Evolutionary conservation across 139 green algal genomes (phyloP).

Genomic region (Picochlorum costavermella): DNA sequence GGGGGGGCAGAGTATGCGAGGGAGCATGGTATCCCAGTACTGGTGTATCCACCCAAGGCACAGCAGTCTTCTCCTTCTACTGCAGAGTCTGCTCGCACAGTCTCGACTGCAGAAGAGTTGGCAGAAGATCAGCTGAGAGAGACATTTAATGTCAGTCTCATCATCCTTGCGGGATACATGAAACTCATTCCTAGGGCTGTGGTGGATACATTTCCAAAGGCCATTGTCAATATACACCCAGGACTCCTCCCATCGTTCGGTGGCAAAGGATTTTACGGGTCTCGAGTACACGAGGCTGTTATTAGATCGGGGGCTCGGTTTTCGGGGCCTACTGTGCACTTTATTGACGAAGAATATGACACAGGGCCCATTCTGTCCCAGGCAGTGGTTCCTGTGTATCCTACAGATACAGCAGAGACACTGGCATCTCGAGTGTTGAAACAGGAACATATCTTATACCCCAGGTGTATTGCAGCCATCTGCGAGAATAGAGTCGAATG

Average conservation of each 20-base stretch:
- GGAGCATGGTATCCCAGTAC: conserved; percentile 4
- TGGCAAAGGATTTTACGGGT: conserved; percentile 89
- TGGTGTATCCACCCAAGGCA: conserved; percentile 5
- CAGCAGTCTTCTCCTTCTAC: background rate
- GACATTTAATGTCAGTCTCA: conserved; percentile 48
- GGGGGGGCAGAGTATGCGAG: conserved; percentile 37
- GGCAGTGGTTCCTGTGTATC: conserved; percentile 71
- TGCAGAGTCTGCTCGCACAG: background rate
- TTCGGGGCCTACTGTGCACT: conserved; percentile 89
- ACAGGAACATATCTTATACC: conserved; percentile 83
- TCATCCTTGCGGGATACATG: conserved; percentile 91
- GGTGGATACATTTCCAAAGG: conserved; percentile 56
- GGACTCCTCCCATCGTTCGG: conserved; percentile 94
- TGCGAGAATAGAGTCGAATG: conserved; percentile 80
- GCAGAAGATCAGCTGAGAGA: too few relatives aligned
- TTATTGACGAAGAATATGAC: conserved; percentile 97
- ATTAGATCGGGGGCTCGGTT: conserved; percentile 81
- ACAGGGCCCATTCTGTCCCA: conserved; percentile 90
- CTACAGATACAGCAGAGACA: conserved; percentile 65
- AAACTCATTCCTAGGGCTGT: conserved; percentile 82
- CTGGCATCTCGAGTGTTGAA: conserved; percentile 78
- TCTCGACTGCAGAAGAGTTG: background rate
- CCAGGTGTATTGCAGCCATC: conserved; percentile 78
- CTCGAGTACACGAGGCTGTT: conserved; percentile 84
- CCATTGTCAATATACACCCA: conserved; percentile 98